Base-by-base conservation (phyloP, 2,329 filamentous ascomycete species). In the Tolypocladium album region DNA sequence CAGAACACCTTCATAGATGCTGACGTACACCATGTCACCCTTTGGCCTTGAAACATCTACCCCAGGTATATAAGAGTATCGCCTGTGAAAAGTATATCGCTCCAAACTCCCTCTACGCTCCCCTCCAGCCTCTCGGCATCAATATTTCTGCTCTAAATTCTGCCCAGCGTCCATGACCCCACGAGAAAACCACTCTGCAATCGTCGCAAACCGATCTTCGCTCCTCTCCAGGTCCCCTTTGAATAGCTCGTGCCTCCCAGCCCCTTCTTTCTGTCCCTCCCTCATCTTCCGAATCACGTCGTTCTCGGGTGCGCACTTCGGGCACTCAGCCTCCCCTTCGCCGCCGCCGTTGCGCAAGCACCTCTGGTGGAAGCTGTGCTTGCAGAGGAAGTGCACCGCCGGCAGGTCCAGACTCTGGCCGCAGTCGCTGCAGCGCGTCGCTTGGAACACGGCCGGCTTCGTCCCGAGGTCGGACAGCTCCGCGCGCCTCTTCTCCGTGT, bases 301-400 rank as follows among this genome's bases (percentile, higher is more conserved):
- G 68, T 97, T 97, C 62, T 90, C 87, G 24, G 85, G 81, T 34
- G 89, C 86, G 68, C 94, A 99, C 40, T 91, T 82, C 12, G 93
- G 92, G 71, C 94, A 99, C 73, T 97, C 92, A 0, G 87, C 82
- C 58, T 87, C 85, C 8, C 78, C 78, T 31, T 87, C 86, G 13
- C 79, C 78, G 27, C 72, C 75, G 2, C 76, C 77, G 15, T 72
- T 72, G 58, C 80, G 76, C 69, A 99, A 77, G 73, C 93, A 99
- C 55, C 90, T 82, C 75, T 96, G 90, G 71, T 99, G 94, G 79
- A 97, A 99, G 62, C 88, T 92, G 72, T 99, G 94, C 72, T 96
- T 96, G 78, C 94, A 99, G 64, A 99, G 75, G 72, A 99, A 99
- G 71, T 99, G 94, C 56, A 99, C 92, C 0, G 88, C 90, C 0